Evolutionary conservation across 805 yeast genomes (phyloP), one percentile per base, ranked within the genome.

Genomic region (Vanderwaltozyma yarrowii): DNA sequence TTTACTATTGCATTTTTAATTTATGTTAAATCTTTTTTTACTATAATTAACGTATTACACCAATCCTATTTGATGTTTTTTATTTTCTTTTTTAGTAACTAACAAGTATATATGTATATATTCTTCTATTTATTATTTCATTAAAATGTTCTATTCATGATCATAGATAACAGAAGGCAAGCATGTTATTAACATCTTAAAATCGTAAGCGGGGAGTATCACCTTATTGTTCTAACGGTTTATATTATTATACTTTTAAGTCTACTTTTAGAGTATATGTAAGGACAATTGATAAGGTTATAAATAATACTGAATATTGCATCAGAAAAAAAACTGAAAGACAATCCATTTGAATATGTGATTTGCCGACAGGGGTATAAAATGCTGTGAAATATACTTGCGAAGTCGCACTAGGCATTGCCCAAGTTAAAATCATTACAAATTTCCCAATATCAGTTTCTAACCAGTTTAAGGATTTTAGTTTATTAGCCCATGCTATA

Each of bases 321-420:
- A 69, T 69, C 39, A 86, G 72, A 44, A 84, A 71, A 19, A 72
- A 67, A 10, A 82, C 67, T 0, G 94, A 87, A 40, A 87, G 65
- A 52, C 89, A 80, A 51, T 87, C 94, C 76, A 86, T 76, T 57
- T 85, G 88, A 4, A 48, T 18, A 31, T 65, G 69, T 2, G 63
- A 61, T 3, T 67, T 69, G 4, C 64, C 68, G 6, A 80, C 74
- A 14, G 92, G 94, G 1, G 88, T 78, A 58, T 80, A 84, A 52
- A 85, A 78, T 2, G 95, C 89, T 2, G 97, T 88, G 46, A 88
- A 70, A 59, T 87, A 89, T 13, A 89, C 79, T 51, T 86, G 79
- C 0, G 92, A 71, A 0, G 96, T 89, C 0, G 96, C 94, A 36
- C 84, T 79, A 0, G 97, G 97, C 41, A 85, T 71, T 0, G 89